phyloP scores from a whole-genome alignment of 2,329 filamentous ascomycete genomes.

The Cadophora malorum region DNA sequence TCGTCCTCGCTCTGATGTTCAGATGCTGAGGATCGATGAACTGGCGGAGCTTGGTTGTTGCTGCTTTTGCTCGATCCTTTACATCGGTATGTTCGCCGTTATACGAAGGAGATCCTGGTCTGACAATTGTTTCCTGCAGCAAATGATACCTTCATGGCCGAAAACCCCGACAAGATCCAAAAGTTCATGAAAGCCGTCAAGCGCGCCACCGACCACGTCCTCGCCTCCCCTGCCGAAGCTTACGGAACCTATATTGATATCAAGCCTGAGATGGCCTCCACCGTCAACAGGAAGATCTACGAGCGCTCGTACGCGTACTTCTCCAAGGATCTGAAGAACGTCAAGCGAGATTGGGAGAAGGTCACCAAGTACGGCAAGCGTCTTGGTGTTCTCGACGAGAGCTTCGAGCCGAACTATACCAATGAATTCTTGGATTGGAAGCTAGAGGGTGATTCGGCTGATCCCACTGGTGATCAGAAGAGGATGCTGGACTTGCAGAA shows the following conservation, averaged over 20 bases:
- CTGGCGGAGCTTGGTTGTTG: slow-evolving; percentile 81
- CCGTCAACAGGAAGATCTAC: slow-evolving; percentile 79
- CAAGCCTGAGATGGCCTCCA: slow-evolving; percentile 72
- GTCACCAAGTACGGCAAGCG: slow-evolving; percentile 79
- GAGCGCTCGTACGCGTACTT: slow-evolving; percentile 82
- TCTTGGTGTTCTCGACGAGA: slow-evolving; percentile 67
- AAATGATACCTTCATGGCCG: slow-evolving; percentile 72
- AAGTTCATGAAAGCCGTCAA: slow-evolving; percentile 78
- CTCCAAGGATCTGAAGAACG: slow-evolving; percentile 76
- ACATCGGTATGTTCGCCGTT: slow-evolving; percentile 62
- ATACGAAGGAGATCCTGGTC: not conserved
- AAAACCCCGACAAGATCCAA: slow-evolving; percentile 68
- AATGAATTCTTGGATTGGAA: slow-evolving; percentile 73
- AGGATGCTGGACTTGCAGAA: slow-evolving; percentile 73
- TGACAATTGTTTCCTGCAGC: slow-evolving; percentile 28
- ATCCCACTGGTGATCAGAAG: slow-evolving; percentile 77
- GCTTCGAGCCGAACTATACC: slow-evolving; percentile 76
- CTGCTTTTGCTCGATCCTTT: slow-evolving; percentile 83
- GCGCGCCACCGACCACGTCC: slow-evolving; percentile 74
- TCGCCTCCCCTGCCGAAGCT: slow-evolving; percentile 65
- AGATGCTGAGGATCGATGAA: slow-evolving; percentile 83
- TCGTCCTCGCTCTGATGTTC: slow-evolving; percentile 70
- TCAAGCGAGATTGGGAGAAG: slow-evolving; percentile 76
- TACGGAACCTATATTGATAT: slow-evolving; percentile 74
- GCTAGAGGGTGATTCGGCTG: slow-evolving; percentile 67